These are phyloP conservation scores for Eimeria praecox DNA, from an alignment of 169 alveolate genomes.

Conservation along the genomic window DNA sequence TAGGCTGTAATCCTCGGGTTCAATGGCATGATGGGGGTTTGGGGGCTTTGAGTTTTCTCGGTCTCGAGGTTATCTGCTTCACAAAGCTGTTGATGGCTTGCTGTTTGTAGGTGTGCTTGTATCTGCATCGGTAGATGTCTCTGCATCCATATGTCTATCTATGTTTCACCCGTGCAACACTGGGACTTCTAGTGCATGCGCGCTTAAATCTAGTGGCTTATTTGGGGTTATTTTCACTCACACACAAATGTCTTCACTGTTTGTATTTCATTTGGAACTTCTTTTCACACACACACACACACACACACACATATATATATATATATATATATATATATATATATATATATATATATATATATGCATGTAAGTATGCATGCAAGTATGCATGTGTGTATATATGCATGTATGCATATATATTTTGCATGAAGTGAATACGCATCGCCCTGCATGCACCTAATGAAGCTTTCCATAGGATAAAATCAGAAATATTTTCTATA, in stretches of 20 bases:
- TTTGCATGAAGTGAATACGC: background rate
- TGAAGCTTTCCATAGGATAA: background rate
- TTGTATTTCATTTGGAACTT: background rate
- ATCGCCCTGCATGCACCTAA: background rate
- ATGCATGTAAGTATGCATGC: too few relatives aligned
- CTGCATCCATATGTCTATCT: background rate
- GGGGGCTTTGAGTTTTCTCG: background rate
- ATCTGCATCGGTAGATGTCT: background rate
- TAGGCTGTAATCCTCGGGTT: background rate
- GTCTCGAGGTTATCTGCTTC: background rate
- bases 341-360: too few relatives aligned
- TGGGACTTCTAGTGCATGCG: background rate
- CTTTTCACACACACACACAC: too few relatives aligned
- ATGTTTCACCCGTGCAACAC: background rate
- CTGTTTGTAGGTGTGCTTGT: background rate
- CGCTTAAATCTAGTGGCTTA: background rate
- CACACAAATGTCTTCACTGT: background rate
- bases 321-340: too few relatives aligned
- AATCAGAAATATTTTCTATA: background rate
- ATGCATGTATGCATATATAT: too few relatives aligned
- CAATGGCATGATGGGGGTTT: background rate
- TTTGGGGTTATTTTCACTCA: background rate
- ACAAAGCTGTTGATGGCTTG: background rate
- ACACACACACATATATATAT: too few relatives aligned
- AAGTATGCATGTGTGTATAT: too few relatives aligned